Conservation (phyloP, 257 asterid species). For the Solanum chiquidenum region DNA sequence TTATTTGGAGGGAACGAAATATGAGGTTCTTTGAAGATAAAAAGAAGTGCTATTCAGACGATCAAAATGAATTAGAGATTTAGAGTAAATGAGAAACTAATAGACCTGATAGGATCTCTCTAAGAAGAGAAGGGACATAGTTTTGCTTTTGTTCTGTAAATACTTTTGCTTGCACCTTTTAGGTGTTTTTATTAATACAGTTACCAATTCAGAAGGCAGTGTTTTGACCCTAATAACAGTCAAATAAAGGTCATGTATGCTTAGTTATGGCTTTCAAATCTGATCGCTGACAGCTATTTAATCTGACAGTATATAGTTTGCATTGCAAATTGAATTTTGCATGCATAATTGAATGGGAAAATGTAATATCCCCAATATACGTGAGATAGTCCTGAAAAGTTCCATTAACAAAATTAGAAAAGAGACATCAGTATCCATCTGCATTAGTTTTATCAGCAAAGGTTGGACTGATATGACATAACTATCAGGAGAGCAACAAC, state of each 20-base stretch:
- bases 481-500: neutral
- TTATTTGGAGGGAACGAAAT: neutral
- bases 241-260: neutral
- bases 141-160: neutral
- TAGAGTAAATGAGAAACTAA: neutral
- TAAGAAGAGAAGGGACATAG: neutral
- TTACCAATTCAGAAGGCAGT: neutral
- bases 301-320: neutral
- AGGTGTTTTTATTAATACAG: neutral
- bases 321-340: neutral
- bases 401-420: neutral
- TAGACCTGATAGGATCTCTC: neutral
- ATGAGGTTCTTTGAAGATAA: neutral
- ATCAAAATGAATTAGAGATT: neutral
- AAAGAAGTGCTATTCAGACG: neutral
- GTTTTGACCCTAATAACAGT: neutral
- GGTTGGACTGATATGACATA: neutral
- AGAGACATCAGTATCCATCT: neutral
- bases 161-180: neutral
- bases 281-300: neutral
- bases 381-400: neutral
- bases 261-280: neutral
- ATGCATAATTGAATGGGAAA: neutral
- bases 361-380: neutral
- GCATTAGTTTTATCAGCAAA: neutral